Evolutionary conservation across 164 flowering plant genomes (phyloP), one percentile per base, ranked within the genome.

Genomic region (Cinnamomum chago): DNA sequence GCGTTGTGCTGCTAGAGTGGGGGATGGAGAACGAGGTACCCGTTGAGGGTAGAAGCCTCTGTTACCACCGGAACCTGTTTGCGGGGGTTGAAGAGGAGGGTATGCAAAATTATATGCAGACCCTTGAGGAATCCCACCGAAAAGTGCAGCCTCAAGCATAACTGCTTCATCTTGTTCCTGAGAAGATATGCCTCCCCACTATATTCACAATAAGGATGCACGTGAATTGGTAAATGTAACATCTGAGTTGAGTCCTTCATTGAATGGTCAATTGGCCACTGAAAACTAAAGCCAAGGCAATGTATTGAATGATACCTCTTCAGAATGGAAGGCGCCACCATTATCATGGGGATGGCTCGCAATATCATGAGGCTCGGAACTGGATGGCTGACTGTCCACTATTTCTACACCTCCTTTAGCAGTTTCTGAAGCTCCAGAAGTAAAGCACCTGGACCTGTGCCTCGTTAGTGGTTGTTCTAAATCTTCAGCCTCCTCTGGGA

Each of bases 171-270:
- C 99, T 82, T 89, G 99, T 79, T 96, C 99, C 84, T 79, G 86
- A 2, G 98, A 94, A 66, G 98, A 91, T 68, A 93, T 92, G 75
- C 98, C 99, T 73, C 98, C 98, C 98, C 97, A 96, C 98, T 96
- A 70, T 67, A 78, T 73, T n/a, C 80, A 72, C 25, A 55, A 50
- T 20, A 70, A 67, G 60, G 35, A 76, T 23, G 70, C 12, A 67
- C 67, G 30, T 11, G 55, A 70, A 52, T 52, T 30, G 51, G 58
- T 35, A 62, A 76, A 12, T 23, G 25, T 25, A 64, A 35, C 47
- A 60, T 40, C 24, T 60, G 20, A 55, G 60, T 55, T 33, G 5
- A 11, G 62, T 18, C 62, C 58, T 47, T 24, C 20, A 55, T 14
- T 65, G 28, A 65, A 28, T 65, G 64, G 64, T 7, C 64, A n/a